Conservation (phyloP, 805 yeast genomes). For the Yamadazyma sp. region DNA sequence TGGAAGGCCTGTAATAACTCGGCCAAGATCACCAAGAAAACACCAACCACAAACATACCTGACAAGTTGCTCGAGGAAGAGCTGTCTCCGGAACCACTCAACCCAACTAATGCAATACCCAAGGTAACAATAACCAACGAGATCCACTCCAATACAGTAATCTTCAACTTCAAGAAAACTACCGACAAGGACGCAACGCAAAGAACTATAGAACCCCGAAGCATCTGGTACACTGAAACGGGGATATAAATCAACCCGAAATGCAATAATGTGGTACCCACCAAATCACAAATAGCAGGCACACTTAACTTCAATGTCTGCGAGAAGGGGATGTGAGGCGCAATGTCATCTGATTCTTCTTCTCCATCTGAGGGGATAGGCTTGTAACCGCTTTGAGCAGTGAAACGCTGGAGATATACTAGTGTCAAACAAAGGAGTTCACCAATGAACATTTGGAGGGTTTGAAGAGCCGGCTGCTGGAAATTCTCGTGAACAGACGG, state of each 20-base stretch:
- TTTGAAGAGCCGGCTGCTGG: constrained; percentile 78
- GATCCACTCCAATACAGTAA: constrained; percentile 66
- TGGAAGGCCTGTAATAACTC: constrained; percentile 72
- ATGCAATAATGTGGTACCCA: constrained; percentile 74
- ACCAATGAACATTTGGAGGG: constrained; percentile 79
- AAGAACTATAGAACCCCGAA: constrained; percentile 73
- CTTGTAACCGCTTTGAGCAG: constrained; percentile 6
- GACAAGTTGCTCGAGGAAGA: constrained; percentile 12
- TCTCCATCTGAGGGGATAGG: constrained; percentile 11
- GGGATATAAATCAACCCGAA: constrained; percentile 74
- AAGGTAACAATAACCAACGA: constrained; percentile 60
- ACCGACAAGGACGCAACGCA: constrained; percentile 75
- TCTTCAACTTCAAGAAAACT: constrained; percentile 53
- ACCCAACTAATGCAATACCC: constrained; percentile 73
- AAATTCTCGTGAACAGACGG: constrained; percentile 46
- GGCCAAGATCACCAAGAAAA: constrained; percentile 56
- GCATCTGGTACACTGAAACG: constrained; percentile 81
- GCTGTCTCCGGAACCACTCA: constrained; percentile 50
- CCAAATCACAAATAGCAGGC: constrained; percentile 70
- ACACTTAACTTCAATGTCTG: constrained; percentile 39
- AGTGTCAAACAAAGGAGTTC: constrained; percentile 50
- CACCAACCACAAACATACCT: constrained; percentile 50
- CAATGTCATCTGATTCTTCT: constrained; percentile 4
- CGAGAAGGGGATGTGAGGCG: constrained; percentile 12
- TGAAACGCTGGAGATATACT: constrained; percentile 1